These are phyloP conservation scores for Xylaria arbuscula DNA, from an alignment of 2,329 filamentous ascomycete genomes.

Conservation along the genomic window DNA sequence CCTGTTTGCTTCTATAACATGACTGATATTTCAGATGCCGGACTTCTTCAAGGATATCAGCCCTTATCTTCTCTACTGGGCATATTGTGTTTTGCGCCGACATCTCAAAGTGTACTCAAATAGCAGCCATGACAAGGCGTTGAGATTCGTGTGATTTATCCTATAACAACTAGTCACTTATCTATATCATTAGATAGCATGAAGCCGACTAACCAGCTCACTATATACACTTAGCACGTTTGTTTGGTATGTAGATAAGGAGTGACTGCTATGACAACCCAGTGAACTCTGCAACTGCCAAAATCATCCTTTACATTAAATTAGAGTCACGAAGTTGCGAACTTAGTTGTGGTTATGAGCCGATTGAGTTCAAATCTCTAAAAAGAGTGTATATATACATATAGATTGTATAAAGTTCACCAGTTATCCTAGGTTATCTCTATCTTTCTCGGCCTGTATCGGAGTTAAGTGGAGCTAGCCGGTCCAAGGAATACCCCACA, in stretches of 20 bases:
- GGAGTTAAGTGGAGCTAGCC: conserved; percentile 8
- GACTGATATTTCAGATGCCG: background rate
- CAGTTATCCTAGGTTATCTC: background rate
- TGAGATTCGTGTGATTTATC: background rate
- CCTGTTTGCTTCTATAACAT: background rate
- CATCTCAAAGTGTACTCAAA: background rate
- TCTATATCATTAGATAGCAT: background rate
- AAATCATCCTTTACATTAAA: background rate
- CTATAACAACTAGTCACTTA: background rate
- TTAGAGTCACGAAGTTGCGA: background rate
- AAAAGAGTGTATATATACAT: background rate
- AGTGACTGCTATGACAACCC: background rate
- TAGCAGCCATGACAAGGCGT: background rate
- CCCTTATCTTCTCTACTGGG: background rate
- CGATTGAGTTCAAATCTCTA: background rate
- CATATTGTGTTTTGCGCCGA: background rate
- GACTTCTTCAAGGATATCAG: background rate
- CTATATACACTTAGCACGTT: background rate
- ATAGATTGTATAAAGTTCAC: background rate
- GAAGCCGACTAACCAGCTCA: background rate
- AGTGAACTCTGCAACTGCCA: background rate
- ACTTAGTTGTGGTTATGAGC: background rate
- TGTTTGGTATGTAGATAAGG: background rate
- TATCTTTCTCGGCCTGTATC: conserved; percentile 14
- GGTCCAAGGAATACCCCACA: conserved; percentile 3